A percentile compares a stretch with the other conserved stretches of the same genome.
These are phyloP conservation scores for Acacia melanoxylon DNA, from an alignment of 306 rosid genomes.

Conservation along the genomic window DNA sequence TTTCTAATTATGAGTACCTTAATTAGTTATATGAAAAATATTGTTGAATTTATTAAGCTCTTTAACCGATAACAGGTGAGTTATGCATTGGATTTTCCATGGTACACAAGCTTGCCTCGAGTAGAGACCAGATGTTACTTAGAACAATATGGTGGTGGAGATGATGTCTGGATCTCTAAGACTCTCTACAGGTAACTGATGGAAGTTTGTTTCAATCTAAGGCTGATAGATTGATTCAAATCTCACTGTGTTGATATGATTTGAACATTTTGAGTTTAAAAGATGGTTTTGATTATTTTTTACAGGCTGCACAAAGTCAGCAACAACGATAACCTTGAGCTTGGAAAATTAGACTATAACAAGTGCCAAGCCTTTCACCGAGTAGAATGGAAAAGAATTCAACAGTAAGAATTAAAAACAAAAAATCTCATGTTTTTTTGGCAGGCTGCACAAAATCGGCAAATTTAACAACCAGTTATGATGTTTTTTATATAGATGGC, in stretches of 20 bases:
- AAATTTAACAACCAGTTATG: neutral
- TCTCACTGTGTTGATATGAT: neutral
- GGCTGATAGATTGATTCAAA: too few species aligned
- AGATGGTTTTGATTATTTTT: neutral
- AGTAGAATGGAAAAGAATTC: slow-evolving; percentile 54
- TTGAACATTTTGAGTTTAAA: neutral
- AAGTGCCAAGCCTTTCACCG: slow-evolving; percentile 56
- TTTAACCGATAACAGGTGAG: slow-evolving; percentile 38
- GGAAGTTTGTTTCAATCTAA: neutral
- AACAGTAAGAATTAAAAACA: slow-evolving; percentile 34
- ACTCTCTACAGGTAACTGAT: slow-evolving; percentile 53
- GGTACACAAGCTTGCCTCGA: slow-evolving; percentile 66
- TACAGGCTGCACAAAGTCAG: slow-evolving; percentile 54
- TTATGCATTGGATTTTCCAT: slow-evolving; percentile 55
- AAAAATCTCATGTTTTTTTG: neutral
- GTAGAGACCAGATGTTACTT: slow-evolving; percentile 56
- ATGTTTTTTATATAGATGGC: slow-evolving; percentile 41
- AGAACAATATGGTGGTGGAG: slow-evolving; percentile 56
- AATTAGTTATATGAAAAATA: neutral
- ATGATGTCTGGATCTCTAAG: slow-evolving; percentile 73
- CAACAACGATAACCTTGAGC: slow-evolving; percentile 53
- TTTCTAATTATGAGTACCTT: neutral
- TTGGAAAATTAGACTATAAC: slow-evolving; percentile 63
- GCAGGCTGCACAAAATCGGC: neutral
- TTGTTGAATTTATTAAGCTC: neutral